phyloP scores from a whole-genome alignment of 805 yeast species.

The Wickerhamiella siamensis region DNA sequence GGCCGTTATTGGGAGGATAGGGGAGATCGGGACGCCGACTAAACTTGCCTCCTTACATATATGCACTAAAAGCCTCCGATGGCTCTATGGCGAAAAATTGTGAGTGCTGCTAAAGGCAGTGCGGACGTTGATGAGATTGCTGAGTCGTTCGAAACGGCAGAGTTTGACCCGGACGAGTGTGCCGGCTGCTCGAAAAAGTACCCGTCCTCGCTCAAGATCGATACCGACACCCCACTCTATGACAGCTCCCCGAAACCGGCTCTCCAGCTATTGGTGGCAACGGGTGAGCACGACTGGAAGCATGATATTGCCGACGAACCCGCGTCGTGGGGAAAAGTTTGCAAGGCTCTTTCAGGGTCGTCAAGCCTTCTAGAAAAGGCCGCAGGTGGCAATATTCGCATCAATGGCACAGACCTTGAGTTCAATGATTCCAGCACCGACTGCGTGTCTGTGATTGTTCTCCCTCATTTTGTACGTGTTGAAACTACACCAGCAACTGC shows the following conservation, averaged over 20 bases:
- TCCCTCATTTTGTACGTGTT: slow-evolving; percentile 25
- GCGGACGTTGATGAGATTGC: slow-evolving; percentile 7
- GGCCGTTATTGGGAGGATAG: too few relatives aligned
- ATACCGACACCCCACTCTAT: slow-evolving; percentile 38
- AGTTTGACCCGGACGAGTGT: slow-evolving; percentile 13
- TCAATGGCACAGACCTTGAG: slow-evolving; percentile 19
- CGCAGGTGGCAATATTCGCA: slow-evolving; percentile 17
- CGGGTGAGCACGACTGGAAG: slow-evolving; percentile 75
- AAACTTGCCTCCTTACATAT: too few relatives aligned
- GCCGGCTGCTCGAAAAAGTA: slow-evolving; percentile 12
- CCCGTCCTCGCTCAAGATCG: slow-evolving; percentile 32
- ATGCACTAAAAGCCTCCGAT: too few relatives aligned
- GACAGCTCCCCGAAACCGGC: slow-evolving; percentile 57
- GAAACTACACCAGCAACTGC: slow-evolving; percentile 17
- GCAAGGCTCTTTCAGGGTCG: slow-evolving; percentile 25
- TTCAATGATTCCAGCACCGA: slow-evolving; percentile 7
- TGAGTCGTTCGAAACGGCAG: slow-evolving; percentile 9
- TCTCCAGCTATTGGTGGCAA: slow-evolving; percentile 64
- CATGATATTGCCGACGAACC: slow-evolving; percentile 45
- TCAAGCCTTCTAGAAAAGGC: slow-evolving; percentile 5
- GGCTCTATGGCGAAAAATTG: too few relatives aligned
- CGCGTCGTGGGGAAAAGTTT: slow-evolving; percentile 19
- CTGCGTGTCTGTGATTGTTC: slow-evolving; percentile 13
- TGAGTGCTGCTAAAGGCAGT: too few relatives aligned
- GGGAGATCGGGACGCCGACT: too few relatives aligned